phyloP scores from a whole-genome alignment of 1,284 basidiomycete species.

The Phellopilus nigrolimitatus region DNA sequence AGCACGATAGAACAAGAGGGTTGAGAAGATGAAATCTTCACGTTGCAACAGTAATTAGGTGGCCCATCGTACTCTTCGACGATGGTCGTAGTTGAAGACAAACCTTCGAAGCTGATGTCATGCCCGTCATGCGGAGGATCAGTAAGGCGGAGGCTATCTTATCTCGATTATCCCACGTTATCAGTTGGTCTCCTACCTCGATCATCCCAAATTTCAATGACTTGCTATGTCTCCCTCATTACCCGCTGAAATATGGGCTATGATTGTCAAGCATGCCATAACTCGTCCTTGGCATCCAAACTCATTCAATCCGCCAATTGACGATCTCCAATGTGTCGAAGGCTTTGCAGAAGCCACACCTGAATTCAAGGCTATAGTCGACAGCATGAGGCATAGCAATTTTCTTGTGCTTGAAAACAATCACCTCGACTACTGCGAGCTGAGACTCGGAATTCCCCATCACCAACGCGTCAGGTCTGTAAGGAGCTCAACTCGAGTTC shows the following conservation, averaged over 20 bases:
- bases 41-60: slow-evolving; percentile 78
- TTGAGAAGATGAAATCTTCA: slow-evolving; percentile 31
- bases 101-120: neutral
- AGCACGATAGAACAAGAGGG: slow-evolving; percentile 19
- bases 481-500: too few species aligned
- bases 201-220: neutral
- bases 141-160: neutral
- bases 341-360: slow-evolving; percentile 8
- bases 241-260: slow-evolving; percentile 3
- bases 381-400: too few species aligned
- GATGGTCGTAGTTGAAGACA: neutral
- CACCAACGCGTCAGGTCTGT: neutral
- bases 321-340: slow-evolving; percentile 1
- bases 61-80: too few species aligned
- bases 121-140: neutral
- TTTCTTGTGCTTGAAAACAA: neutral
- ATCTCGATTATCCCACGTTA: neutral
- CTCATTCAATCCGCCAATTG: slow-evolving; percentile 1
- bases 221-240: neutral
- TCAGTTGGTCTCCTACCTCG: neutral
- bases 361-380: slow-evolving; percentile 4
- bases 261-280: slow-evolving; percentile 3
- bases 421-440: neutral
- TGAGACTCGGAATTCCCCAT: neutral
- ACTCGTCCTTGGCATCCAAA: neutral